Conservation (phyloP, 345 rosid species). For the Citrus sp. region DNA sequence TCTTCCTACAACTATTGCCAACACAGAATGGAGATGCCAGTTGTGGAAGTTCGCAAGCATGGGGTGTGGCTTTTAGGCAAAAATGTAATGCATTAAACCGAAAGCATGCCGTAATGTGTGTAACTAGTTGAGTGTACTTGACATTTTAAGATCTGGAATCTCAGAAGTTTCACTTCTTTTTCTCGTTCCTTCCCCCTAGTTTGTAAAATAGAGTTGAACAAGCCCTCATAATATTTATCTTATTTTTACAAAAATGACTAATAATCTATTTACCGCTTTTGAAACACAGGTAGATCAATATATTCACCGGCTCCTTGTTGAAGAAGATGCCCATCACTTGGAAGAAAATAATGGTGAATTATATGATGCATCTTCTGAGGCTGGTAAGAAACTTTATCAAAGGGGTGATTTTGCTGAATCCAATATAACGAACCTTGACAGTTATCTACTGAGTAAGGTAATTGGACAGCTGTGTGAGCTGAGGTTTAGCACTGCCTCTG, state of each 20-base stretch:
- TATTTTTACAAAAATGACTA: constrained; percentile 7
- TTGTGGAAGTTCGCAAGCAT: constrained; percentile 81
- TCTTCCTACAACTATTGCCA: constrained; percentile 24
- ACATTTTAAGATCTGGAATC: constrained; percentile 4
- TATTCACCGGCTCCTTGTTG: constrained; percentile 72
- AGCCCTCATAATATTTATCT: background rate
- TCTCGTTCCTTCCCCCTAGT: background rate
- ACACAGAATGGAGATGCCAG: constrained; percentile 86
- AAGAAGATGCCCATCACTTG: constrained; percentile 61
- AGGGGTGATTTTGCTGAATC: constrained; percentile 85
- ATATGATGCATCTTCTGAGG: constrained; percentile 62
- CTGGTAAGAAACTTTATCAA: constrained; percentile 61
- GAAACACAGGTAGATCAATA: constrained; percentile 72
- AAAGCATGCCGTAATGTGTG: constrained; percentile 19
- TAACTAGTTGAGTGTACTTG: constrained; percentile 15
- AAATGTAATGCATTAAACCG: constrained; percentile 56
- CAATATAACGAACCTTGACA: constrained; percentile 45
- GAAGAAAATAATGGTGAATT: constrained; percentile 37
- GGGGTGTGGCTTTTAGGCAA: constrained; percentile 86
- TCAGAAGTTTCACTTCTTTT: constrained; percentile 8
- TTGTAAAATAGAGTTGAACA: background rate
- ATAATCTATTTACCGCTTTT: constrained; percentile 14
- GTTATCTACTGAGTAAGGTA: constrained; percentile 63
- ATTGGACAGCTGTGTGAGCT: background rate
- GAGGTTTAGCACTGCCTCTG: constrained; percentile 1